Base-by-base conservation (phyloP, 441 rosid genomes). In the Populus hybrid region DNA sequence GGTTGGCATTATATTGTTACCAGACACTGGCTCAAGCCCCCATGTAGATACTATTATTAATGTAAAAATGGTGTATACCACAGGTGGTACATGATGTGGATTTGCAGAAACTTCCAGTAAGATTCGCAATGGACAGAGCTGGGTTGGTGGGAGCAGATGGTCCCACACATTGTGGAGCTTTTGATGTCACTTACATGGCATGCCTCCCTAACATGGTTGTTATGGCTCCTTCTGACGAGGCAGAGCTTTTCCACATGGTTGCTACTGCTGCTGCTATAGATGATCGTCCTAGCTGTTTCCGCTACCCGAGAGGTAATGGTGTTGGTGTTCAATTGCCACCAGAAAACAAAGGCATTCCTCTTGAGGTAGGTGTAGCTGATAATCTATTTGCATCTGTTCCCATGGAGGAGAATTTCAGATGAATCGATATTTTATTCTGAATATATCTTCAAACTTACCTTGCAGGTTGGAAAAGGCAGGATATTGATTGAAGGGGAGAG, bases 121-220 rank as follows among this genome's bases (percentile, higher is more conserved):
- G 99, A 85, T 95, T 95, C 73, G 99, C 99, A 0, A 93, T 95
- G 99, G 98, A 95, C 70, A 87, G 99, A 86, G 99, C 97, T 57
- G 99, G 99, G 24, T 77, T 94, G 12, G 99, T 94, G 9, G 99
- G 99, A 79, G 98, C 99, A 32, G 99, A 94, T 83, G 99, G 99
- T 75, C 95, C 99, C 0, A 94, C 99, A 36, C 99, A 93, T 83
- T 90, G 95, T 73, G 99, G 99, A 78, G 89, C 99, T 63, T 93
- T 94, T 68, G 98, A 94, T 81, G 97, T 94, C 69, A 89, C 98
- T 2, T 94, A 84, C 61, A 94, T 93, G 99, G 99, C 99, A 63
- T 94, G 99, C 82, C 98, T 94, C 53, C 99, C 99, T 11, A 93
- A 93, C 81, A 94, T 94, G 99, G 95, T 94, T 78, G 98, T 94